phyloP scores from a whole-genome alignment of 441 rosid species.

The Populus trichocarpa region DNA sequence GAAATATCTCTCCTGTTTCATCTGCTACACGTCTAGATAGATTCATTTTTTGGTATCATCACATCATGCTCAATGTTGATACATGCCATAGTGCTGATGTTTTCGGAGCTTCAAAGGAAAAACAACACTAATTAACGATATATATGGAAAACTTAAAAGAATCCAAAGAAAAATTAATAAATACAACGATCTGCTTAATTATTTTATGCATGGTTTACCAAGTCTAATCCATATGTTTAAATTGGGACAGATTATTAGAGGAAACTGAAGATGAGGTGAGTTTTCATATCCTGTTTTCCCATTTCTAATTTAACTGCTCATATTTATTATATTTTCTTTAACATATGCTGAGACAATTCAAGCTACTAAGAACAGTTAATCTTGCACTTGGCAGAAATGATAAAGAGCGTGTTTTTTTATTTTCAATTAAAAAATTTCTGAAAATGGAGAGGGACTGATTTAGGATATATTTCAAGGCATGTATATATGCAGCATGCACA shows the following conservation, averaged over 20 bases:
- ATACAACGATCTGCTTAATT: no score
- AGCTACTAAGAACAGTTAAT: neutral
- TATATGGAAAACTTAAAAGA: no score
- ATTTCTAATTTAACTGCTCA: neutral
- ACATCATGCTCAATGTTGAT: neutral
- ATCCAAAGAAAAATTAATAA: no score
- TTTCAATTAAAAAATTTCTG: no score
- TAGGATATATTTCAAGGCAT: no score
- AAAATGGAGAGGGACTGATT: no score
- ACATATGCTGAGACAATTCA: constrained; percentile 5
- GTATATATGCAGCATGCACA: no score
- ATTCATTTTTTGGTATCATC: neutral
- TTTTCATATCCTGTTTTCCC: constrained; percentile 9
- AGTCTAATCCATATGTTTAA: constrained; percentile 23
- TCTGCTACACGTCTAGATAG: neutral
- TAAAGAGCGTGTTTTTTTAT: constrained; percentile 30
- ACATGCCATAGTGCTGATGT: neutral
- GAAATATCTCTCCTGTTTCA: neutral
- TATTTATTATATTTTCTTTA: neutral
- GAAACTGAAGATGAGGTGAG: constrained; percentile 89
- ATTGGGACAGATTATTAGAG: constrained; percentile 64
- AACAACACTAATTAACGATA: no score
- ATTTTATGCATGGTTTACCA: neutral
- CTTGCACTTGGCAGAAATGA: constrained; percentile 59
- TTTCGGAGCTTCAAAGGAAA: no score